Conservation (phyloP, 2,329 filamentous ascomycete species). For the Apiospora sp. region DNA sequence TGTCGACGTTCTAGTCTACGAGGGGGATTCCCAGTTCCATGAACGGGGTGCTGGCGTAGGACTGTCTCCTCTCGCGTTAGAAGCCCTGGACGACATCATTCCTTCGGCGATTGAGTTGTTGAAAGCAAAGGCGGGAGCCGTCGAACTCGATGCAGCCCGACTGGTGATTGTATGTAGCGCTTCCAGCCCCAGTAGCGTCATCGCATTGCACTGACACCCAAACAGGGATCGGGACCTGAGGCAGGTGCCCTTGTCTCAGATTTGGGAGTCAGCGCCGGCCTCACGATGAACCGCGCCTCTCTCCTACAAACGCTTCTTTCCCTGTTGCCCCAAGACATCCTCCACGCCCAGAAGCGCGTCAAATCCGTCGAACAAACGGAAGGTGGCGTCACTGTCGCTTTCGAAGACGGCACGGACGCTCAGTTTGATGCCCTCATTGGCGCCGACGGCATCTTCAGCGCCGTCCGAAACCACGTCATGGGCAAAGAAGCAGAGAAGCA, state of each 20-base stretch:
- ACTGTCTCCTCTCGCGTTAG: slow-evolving; percentile 29
- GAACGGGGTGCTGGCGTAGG: slow-evolving; percentile 37
- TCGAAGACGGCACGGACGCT: slow-evolving; percentile 30
- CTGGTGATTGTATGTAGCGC: slow-evolving; percentile 24
- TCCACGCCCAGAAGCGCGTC: slow-evolving; percentile 33
- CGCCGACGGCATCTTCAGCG: slow-evolving; percentile 28
- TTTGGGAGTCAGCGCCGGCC: slow-evolving; percentile 27
- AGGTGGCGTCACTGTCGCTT: slow-evolving; percentile 27
- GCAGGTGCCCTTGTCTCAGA: slow-evolving; percentile 31
- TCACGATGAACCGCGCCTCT: slow-evolving; percentile 34
- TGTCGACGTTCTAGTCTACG: slow-evolving; percentile 35
- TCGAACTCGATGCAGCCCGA: slow-evolving; percentile 29
- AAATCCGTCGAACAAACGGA: slow-evolving; percentile 22
- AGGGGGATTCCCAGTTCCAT: slow-evolving; percentile 34
- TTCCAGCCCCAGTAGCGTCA: not conserved
- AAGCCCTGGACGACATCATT: slow-evolving; percentile 30
- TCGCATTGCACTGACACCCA: slow-evolving; percentile 20
- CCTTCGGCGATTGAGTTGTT: slow-evolving; percentile 27
- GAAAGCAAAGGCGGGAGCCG: slow-evolving; percentile 30
- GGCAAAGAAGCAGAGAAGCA: slow-evolving; percentile 21
- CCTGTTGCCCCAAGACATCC: slow-evolving; percentile 28
- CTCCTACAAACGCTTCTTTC: slow-evolving; percentile 34
- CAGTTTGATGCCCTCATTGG: slow-evolving; percentile 35
- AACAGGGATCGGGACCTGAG: slow-evolving; percentile 29
- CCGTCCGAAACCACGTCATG: slow-evolving; percentile 33